Evolutionary conservation across 73 alveolate genomes (phyloP).

Genomic region (Blepharisma stoltei): DNA sequence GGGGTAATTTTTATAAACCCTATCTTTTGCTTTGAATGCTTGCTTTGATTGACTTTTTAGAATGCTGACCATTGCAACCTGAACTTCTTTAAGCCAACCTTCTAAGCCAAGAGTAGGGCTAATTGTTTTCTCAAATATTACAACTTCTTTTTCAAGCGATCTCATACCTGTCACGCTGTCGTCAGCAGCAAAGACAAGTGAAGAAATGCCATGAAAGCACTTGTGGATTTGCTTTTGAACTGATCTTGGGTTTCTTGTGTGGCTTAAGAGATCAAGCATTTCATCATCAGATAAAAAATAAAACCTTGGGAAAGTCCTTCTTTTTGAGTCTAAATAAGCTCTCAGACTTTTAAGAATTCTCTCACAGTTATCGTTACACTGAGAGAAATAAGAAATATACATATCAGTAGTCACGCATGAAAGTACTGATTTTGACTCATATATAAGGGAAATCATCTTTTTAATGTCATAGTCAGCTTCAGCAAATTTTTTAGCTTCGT

Average conservation of each 20-base stretch:
- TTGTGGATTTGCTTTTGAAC: slow-evolving; percentile 73
- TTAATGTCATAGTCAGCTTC: slow-evolving; percentile 75
- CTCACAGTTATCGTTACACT: slow-evolving; percentile 75
- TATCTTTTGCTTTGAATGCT: slow-evolving; percentile 45
- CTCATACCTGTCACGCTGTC: slow-evolving; percentile 49
- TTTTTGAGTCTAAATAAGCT: slow-evolving; percentile 77
- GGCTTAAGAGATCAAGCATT: slow-evolving; percentile 94
- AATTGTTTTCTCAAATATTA: slow-evolving; percentile 52
- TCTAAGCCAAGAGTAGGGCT: slow-evolving; percentile 73
- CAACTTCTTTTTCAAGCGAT: slow-evolving; percentile 69
- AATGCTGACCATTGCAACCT: slow-evolving; percentile 58
- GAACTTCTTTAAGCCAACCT: slow-evolving; percentile 60
- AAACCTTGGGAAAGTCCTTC: slow-evolving; percentile 91
- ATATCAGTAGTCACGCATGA: slow-evolving; percentile 64
- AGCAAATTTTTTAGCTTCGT: slow-evolving; percentile 71
- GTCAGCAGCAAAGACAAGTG: slow-evolving; percentile 41
- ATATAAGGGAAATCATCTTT: slow-evolving; percentile 60
- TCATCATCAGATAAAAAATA: slow-evolving; percentile 99
- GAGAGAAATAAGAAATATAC: slow-evolving; percentile 52
- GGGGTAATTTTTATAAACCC: slow-evolving; percentile 59
- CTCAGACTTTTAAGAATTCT: slow-evolving; percentile 76
- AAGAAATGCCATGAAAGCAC: slow-evolving; percentile 56
- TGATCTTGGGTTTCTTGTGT: slow-evolving; percentile 88
- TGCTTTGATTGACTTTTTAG: slow-evolving; percentile 42
- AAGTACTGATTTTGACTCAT: slow-evolving; percentile 71